Conservation (phyloP, 371 early-diverging fungal species). For the Parasitella parasitica region DNA sequence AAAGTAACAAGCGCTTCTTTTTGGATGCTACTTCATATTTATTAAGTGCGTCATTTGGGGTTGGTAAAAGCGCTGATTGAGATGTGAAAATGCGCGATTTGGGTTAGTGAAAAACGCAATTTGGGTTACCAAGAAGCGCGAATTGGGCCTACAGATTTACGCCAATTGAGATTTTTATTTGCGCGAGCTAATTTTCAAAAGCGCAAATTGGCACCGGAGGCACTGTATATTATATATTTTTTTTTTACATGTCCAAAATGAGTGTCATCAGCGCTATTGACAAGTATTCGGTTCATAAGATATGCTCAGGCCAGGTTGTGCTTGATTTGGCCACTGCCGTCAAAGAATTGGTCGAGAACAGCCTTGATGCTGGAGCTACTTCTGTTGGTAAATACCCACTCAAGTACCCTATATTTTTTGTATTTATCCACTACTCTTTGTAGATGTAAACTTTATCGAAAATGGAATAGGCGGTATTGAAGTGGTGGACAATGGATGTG, state of each 20-base stretch:
- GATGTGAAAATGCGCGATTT: no score
- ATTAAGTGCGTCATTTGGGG: no score
- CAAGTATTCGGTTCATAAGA: conserved; percentile 57
- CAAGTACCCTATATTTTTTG: not conserved
- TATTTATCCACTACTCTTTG: not conserved
- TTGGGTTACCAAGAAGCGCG: no score
- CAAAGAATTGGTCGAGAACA: conserved; percentile 98
- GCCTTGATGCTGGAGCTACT: conserved; percentile 91
- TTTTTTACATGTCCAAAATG: not conserved
- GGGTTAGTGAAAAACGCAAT: no score
- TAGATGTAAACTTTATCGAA: conserved; percentile 82
- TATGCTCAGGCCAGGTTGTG: conserved; percentile 93
- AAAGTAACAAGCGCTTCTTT: no score
- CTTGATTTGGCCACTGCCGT: conserved; percentile 84
- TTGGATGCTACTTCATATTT: no score
- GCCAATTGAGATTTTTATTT: no score
- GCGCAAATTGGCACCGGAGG: no score
- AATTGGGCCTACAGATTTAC: no score
- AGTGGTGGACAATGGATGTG: conserved; percentile 87
- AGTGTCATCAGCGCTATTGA: conserved; percentile 39
- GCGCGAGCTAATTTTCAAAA: no score
- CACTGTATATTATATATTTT: no score
- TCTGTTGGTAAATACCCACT: conserved; percentile 69
- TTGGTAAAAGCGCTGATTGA: no score
- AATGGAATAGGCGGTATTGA: conserved; percentile 75